phyloP scores from a whole-genome alignment of 2,329 filamentous ascomycete genomes.

The Epichloe baconii region DNA sequence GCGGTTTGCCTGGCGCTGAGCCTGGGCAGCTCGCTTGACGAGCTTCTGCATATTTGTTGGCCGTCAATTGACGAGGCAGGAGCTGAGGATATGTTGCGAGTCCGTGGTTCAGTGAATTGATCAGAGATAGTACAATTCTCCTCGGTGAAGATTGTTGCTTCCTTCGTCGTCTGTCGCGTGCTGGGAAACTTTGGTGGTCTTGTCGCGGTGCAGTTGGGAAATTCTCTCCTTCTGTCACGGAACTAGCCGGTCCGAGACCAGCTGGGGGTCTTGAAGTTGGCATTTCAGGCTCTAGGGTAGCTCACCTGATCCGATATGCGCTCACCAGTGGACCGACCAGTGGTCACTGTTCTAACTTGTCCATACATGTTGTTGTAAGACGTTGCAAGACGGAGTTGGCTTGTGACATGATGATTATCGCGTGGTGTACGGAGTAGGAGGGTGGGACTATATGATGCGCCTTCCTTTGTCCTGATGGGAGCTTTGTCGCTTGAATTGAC shows the following conservation, averaged over 20 bases:
- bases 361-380: too few species aligned
- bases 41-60: slow-evolving; percentile 52
- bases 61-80: neutral
- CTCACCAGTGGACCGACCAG: too few species aligned
- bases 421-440: too few species aligned
- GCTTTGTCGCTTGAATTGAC: too few species aligned
- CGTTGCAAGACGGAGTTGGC: too few species aligned
- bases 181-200: neutral
- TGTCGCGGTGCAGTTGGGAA: neutral
- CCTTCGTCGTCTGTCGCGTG: neutral
- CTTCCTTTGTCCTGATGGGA: too few species aligned
- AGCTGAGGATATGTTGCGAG: neutral
- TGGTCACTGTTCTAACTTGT: too few species aligned
- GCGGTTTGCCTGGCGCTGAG: slow-evolving; percentile 48
- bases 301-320: too few species aligned
- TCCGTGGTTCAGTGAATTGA: neutral
- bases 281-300: too few species aligned
- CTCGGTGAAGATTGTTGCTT: neutral
- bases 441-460: too few species aligned
- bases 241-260: slow-evolving; percentile 3
- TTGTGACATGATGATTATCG: too few species aligned
- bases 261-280: neutral
- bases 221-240: neutral
- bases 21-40: slow-evolving; percentile 50
- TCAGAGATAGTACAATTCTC: neutral